These are phyloP conservation scores for Aspergillus haitiensis DNA, from an alignment of 495 filamentous ascomycete species.

Conservation along the genomic window DNA sequence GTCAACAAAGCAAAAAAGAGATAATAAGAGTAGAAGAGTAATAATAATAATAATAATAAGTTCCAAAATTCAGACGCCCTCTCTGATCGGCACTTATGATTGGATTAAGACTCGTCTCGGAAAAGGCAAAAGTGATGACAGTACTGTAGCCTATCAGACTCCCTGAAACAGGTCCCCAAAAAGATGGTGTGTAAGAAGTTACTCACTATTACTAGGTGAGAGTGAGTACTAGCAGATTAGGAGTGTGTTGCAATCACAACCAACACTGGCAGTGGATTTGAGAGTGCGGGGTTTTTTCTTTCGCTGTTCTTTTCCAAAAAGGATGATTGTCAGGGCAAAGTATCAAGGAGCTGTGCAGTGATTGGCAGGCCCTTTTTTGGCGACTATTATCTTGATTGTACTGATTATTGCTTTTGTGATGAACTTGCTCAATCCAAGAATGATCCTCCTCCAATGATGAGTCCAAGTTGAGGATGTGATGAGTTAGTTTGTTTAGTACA, in stretches of 20 bases:
- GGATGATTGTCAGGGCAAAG: too few relatives aligned
- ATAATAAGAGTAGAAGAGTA: neutral
- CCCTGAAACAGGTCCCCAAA: neutral
- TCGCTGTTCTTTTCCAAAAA: neutral
- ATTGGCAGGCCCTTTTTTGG: too few relatives aligned
- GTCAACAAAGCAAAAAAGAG: neutral
- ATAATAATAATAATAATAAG: too few relatives aligned
- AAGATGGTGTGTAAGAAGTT: constrained; percentile 12
- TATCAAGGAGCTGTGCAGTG: too few relatives aligned
- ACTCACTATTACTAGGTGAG: too few relatives aligned
- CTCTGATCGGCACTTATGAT: constrained; percentile 13
- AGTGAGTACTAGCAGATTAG: too few relatives aligned
- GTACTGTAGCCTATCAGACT: constrained; percentile 10
- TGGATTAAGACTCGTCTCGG: constrained; percentile 17
- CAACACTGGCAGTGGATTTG: constrained; percentile 1
- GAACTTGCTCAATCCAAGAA: too few relatives aligned
- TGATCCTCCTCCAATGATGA: too few relatives aligned
- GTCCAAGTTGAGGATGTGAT: too few relatives aligned
- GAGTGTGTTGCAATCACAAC: constrained; percentile 14
- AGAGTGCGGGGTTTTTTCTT: constrained; percentile 19
- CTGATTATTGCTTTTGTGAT: too few relatives aligned
- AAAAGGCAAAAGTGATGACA: constrained; percentile 17
- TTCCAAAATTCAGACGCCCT: neutral
- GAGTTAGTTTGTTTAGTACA: too few relatives aligned
- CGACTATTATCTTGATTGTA: too few relatives aligned